Conservation (phyloP, 371 early-diverging fungal species). For the Gilbertella persicaria region DNA sequence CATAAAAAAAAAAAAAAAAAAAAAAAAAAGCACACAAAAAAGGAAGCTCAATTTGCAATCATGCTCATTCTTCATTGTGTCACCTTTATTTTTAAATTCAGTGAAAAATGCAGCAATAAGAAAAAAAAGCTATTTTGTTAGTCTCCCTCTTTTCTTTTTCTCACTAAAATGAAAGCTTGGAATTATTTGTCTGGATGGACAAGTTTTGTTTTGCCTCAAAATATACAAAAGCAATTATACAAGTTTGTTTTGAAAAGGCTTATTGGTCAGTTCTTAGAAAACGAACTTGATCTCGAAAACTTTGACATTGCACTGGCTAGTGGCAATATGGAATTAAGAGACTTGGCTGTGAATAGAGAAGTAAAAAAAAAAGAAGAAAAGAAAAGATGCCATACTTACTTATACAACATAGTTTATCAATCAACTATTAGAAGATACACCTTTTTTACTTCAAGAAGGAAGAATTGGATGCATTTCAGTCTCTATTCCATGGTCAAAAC, state of each 20-base stretch:
- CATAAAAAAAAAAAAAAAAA: neutral
- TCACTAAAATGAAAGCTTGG: constrained; percentile 58
- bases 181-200: constrained; percentile 45
- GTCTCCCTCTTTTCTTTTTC: no score
- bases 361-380: constrained; percentile 42
- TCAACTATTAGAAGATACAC: constrained; percentile 67
- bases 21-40: neutral
- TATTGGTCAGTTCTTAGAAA: constrained; percentile 82
- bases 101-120: no score
- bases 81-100: no score
- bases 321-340: constrained; percentile 77
- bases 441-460: constrained; percentile 71
- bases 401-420: constrained; percentile 46
- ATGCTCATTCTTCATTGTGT: no score
- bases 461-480: constrained; percentile 71
- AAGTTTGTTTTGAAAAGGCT: constrained; percentile 83
- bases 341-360: constrained; percentile 77
- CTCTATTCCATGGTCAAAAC: constrained; percentile 80
- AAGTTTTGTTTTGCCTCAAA: constrained; percentile 62
- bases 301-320: constrained; percentile 87
- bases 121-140: no score
- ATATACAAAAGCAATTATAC: constrained; percentile 82
- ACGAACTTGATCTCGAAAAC: constrained; percentile 79
- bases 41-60: no score
- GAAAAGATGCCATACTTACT: neutral